Evolutionary conservation across 108 stramenopile genomes (phyloP), one percentile per base, ranked within the genome.

Genomic region (Pseudonitzschia pungens): DNA sequence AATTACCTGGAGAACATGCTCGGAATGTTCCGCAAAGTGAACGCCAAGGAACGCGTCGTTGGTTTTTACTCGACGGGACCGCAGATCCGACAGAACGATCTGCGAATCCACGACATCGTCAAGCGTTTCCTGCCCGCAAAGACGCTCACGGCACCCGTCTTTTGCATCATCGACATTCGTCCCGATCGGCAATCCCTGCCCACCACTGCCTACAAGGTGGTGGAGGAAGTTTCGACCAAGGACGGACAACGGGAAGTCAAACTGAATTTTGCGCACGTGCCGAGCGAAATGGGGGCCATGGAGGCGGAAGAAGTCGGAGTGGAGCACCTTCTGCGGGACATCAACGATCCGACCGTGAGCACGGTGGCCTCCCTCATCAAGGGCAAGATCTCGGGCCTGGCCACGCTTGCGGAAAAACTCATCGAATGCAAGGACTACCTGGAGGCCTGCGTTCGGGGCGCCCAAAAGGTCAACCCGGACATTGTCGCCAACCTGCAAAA

Each of bases 301-400:
- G 99, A 99, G 82, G 93, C 97, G 24, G 99, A 99, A 85, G 99
- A 97, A 83, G 94, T 99, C 21, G 99, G 98, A 26, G 99, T 99
- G 28, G 99, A 98, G 77, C 99, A 99, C 83, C 86, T 99, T 60
- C 74, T 99, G 69, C 93, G 99, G 51, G 99, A 99, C 74, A 97
- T 99, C 81, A 99, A 99, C 75, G 99, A 99, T 82, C 99, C 99
- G 14, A 96, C 97, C n/a, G 91, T 97, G 12, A 86, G 83, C 45
- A 97, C 93, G 26, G 92, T 99, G 14, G 95, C 97, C 50, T 86
- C 85, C 45, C 82, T 95, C 52, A 92, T 99, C 80, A 91, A 96
- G 88, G 92, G 92, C 64, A 99, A 99, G 80, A 73, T 98, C 45
- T 78, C 88, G n/a, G 98, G 94, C 32, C 78, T 99, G 69, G 75